Conservation (phyloP, 1,139 yeast genomes). For the Lodderomyces metapsilosis region DNA sequence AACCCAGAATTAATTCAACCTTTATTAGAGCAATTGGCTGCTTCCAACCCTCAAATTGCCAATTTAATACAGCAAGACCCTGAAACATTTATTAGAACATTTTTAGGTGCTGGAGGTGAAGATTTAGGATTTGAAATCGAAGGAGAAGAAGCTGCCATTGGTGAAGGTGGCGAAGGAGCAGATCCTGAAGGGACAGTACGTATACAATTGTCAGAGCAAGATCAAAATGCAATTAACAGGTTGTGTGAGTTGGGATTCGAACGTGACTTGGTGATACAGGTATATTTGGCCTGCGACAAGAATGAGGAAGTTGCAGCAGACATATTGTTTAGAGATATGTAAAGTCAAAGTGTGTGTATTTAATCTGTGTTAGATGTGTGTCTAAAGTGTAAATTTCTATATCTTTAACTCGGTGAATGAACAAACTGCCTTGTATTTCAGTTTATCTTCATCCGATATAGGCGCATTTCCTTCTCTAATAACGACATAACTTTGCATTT, state of each 20-base stretch:
- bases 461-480: constrained; percentile 76
- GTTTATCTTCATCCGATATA: constrained; percentile 32
- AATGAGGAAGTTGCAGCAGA: constrained; percentile 97
- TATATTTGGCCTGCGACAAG: constrained; percentile 96
- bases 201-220: constrained; percentile 74
- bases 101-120: constrained; percentile 60
- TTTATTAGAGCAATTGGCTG: constrained; percentile 76
- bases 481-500: constrained; percentile 59
- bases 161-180: constrained; percentile 27
- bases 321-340: constrained; percentile 64
- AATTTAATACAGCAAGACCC: constrained; percentile 79
- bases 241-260: constrained; percentile 92
- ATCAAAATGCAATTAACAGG: constrained; percentile 82
- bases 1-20: constrained; percentile 91
- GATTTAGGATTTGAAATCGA: constrained; percentile 44
- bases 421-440: constrained; percentile 20
- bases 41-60: constrained; percentile 87
- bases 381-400: neutral
- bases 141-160: constrained; percentile 27
- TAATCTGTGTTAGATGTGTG: neutral
- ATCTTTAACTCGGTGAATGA: constrained; percentile 17
- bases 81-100: constrained; percentile 74
- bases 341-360: constrained; percentile 9
- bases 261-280: constrained; percentile 82
- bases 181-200: constrained; percentile 45